Base-by-base conservation (phyloP, 768 basidiomycete species). In the Leccinum subgranulosum region DNA sequence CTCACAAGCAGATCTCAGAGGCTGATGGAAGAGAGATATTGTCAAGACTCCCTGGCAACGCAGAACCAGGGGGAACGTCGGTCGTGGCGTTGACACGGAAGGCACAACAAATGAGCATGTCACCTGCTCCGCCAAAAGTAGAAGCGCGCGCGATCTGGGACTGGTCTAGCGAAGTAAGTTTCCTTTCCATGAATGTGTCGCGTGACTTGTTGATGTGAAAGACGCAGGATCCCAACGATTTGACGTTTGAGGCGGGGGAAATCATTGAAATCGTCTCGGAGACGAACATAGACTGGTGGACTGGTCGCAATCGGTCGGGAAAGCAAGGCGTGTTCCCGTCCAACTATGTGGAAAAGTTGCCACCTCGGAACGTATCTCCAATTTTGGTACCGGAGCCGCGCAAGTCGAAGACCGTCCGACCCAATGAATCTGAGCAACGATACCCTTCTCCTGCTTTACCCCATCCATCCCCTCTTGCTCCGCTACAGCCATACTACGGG, bases 281-380 rank as follows among this genome's bases (percentile, higher is more conserved):
- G 69, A 88, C 84, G n/a, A 92, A 94, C 60, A 76, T 79, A 1
- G 93, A 94, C 68, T 94, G 93, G 93, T 96, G 92, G 92, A 87
- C 80, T 33, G 92, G 93, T n/a, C 77, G 77, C 59, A 66, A 81
- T 61, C 63, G 62, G 43, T 78, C 85, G 28, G 86, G 85, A 23
- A 79, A 75, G 54, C 79, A 86, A 49, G 92, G 88, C 3, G 73
- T 94, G 46, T 91, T 95, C 78, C 93, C 92, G 0, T 81, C 87
- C 21, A 81, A 81, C 62, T 88, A 91, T 55, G 88, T 91, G 45
- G 84, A 90, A 71, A 87, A 78, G 67, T 55, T 87, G 46, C 66
- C 58, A 11, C 53, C 61, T 8, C 61, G 53, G 51, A 57, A 51
- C 49, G 0, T 57, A 49, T 63, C 70, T 6, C 70, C 72, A 3